These are phyloP conservation scores for Leptographium lundbergii DNA, from an alignment of 2,329 filamentous ascomycete species.

Conservation along the genomic window DNA sequence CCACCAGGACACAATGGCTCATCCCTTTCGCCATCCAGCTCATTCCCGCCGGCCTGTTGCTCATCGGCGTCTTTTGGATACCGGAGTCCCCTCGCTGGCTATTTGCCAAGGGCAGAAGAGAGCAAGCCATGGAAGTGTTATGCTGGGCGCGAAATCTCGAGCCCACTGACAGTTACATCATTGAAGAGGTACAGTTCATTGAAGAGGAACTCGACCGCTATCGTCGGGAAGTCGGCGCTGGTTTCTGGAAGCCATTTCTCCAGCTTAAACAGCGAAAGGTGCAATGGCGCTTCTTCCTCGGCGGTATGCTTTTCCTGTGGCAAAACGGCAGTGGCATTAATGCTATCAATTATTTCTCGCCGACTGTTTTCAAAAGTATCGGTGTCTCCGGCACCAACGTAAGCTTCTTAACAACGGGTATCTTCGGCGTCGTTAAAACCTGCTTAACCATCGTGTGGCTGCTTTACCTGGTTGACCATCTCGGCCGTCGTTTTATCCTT, in stretches of 20 bases:
- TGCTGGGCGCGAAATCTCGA: conserved; percentile 53
- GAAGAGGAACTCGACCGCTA: conserved; percentile 58
- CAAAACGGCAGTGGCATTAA: conserved; percentile 71
- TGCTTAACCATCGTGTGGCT: conserved; percentile 56
- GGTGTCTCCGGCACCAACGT: conserved; percentile 32
- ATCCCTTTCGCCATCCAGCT: conserved; percentile 55
- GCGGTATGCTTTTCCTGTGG: conserved; percentile 63
- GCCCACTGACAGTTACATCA: conserved; percentile 48
- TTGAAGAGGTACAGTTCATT: conserved; percentile 60
- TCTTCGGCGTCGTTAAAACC: conserved; percentile 69
- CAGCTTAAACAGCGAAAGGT: conserved; percentile 43
- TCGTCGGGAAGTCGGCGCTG: conserved; percentile 47
- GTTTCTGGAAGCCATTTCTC: conserved; percentile 64
- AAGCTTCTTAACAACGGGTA: conserved; percentile 50
- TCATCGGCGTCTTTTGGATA: conserved; percentile 43
- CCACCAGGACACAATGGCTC: conserved; percentile 44
- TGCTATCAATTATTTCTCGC: conserved; percentile 64
- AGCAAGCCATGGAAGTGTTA: conserved; percentile 8
- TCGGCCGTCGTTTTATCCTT: conserved; percentile 43
- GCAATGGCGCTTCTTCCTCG: conserved; percentile 61
- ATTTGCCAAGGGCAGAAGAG: conserved; percentile 10
- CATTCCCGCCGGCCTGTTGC: conserved; percentile 50
- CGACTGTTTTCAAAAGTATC: conserved; percentile 50
- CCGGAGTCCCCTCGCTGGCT: conserved; percentile 19
- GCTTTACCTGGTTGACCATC: conserved; percentile 52